Conservation (phyloP, 306 rosid species). For the Dalbergia oliveri region DNA sequence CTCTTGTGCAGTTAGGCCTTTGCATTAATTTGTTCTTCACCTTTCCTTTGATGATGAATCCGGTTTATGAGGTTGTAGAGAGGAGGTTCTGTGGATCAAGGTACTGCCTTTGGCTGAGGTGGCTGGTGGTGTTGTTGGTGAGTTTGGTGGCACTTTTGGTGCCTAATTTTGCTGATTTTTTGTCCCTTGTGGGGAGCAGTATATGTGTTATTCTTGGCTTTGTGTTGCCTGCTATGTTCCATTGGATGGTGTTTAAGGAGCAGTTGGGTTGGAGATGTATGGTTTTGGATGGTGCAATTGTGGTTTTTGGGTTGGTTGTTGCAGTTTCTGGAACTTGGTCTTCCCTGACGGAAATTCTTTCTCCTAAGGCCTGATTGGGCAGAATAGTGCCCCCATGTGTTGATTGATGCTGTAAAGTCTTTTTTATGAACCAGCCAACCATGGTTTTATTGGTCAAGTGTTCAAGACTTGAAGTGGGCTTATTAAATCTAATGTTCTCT, state of each 20-base stretch:
- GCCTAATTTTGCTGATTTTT: constrained; percentile 83
- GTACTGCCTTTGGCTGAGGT: constrained; percentile 75
- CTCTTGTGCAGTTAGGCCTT: constrained; percentile 69
- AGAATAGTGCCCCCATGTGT: background rate
- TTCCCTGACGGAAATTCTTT: constrained; percentile 59
- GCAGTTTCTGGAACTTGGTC: constrained; percentile 68
- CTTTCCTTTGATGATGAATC: constrained; percentile 83
- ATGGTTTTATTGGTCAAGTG: constrained; percentile 31
- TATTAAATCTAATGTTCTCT: background rate
- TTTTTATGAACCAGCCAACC: constrained; percentile 41
- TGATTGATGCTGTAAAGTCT: constrained; percentile 1
- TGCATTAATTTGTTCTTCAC: constrained; percentile 73
- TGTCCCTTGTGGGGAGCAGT: constrained; percentile 79
- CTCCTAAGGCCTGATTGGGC: constrained; percentile 55
- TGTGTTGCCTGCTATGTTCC: constrained; percentile 79
- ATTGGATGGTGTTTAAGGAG: constrained; percentile 66
- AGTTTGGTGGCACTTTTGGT: constrained; percentile 72
- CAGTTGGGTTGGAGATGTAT: constrained; percentile 69
- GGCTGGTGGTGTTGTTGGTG: constrained; percentile 66
- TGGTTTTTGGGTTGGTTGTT: constrained; percentile 58
- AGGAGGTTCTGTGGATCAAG: constrained; percentile 63
- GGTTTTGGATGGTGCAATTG: constrained; percentile 57
- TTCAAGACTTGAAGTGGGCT: background rate
- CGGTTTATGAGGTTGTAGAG: constrained; percentile 78
- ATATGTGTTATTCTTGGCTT: constrained; percentile 71